Evolutionary conservation across 2,329 filamentous ascomycete species (phyloP), one percentile per base, ranked within the genome.

Genomic region (Aspergillus spinulosporus): DNA sequence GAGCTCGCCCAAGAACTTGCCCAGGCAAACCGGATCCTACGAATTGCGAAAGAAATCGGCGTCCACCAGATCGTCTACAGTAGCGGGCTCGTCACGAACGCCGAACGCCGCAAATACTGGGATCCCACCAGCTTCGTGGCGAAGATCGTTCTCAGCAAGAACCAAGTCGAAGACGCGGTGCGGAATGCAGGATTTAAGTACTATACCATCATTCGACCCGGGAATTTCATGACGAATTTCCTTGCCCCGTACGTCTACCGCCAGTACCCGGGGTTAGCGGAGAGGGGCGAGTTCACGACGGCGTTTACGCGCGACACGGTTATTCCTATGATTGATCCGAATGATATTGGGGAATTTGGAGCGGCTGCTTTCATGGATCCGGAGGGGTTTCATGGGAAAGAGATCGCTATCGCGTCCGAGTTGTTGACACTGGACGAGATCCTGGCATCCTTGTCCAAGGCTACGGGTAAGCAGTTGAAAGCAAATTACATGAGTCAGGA

Each of bases 221-320:
- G 76, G 1, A 76, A 73, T 61, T 83, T 84, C 70, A 80, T 81
- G 76, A 71, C 74, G 15, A 84, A 84, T 62, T 78, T 77, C 58
- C 47, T 82, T 3, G 55, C 66, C 3, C 80, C 80, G 2, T 67
- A 75, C 8, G 73, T 75, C 1, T 51, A 49, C 7, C 69, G 75
- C 6, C 71, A 76, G 67, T 80, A 76, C 56, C 69, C 72, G 0
- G 74, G 72, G 0, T 66, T 82, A 5, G 63, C 68, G 1, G 68
- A 72, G 4, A 67, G 68, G 2, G 76, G 76, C 0, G 65, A 72
- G 21, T 77, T 76, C 58, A 66, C 65, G 0, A 74, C 72, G 1
- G 74, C 76, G 0, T 62, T 77, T 21, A 61, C 60, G 0, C 63
- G 66, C 0, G 70, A 73, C 14, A 74, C 71, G 0, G 9, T 65